Conservation (phyloP, 2,329 filamentous ascomycete genomes). For the Aureobasidium sp. region DNA sequence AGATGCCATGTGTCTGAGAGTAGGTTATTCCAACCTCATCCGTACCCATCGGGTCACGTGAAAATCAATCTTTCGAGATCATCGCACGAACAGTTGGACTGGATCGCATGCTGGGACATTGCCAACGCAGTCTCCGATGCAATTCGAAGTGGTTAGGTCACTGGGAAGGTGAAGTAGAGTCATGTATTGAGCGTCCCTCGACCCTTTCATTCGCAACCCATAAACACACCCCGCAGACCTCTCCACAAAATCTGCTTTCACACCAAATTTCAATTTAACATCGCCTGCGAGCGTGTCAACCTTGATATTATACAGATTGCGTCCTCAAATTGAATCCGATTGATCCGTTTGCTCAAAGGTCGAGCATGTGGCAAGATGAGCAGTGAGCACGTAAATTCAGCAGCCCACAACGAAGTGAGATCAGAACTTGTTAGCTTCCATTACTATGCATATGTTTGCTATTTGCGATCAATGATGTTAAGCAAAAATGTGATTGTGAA, state of each 20-base stretch:
- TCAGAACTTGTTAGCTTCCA: not conserved
- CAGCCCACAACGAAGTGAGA: not conserved
- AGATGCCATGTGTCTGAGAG: slow-evolving; percentile 15
- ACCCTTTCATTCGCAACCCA: not conserved
- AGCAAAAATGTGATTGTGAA: not conserved
- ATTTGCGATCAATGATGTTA: not conserved
- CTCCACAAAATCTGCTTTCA: not conserved
- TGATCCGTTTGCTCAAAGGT: not conserved
- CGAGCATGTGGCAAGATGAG: not conserved
- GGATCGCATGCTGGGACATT: not conserved
- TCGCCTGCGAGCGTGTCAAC: not conserved
- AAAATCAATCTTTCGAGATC: not conserved
- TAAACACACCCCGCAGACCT: not conserved
- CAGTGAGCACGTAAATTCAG: not conserved
- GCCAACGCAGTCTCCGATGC: not conserved
- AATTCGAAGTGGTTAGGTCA: not conserved
- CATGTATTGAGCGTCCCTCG: not conserved
- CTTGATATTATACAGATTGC: too few species aligned
- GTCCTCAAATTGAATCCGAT: not conserved
- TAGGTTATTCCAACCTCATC: slow-evolving; percentile 16
- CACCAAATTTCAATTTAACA: not conserved
- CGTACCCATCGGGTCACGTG: not conserved
- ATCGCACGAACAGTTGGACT: not conserved
- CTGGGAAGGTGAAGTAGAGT: too few species aligned
- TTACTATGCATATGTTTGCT: not conserved